Base-by-base conservation (phyloP, 176 grass and related monocot species). In the Paspalum vaginatum region DNA sequence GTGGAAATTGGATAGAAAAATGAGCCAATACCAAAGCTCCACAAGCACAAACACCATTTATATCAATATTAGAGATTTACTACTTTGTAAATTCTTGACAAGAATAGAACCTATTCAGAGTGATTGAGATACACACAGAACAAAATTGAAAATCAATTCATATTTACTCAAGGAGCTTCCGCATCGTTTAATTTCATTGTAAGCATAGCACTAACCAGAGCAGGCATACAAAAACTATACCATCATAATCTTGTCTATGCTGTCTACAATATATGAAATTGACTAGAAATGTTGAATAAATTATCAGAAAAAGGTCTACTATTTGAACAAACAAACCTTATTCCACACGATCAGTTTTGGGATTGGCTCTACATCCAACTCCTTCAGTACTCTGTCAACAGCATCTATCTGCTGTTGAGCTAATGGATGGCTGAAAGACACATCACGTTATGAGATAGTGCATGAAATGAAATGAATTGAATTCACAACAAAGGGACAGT, bases 261-360 rank as follows among this genome's bases (percentile, higher is more conserved):
- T 11, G 44, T 48, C 45, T 8, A 5, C 38, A 56, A 37, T 15
- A 45, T 22, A 54, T 79, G 37, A 70, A 69, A 77, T 63, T 52
- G 37, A 56, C 22, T 73, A 12, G 55, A 64, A 73, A 26, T 10
- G 26, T 61, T 63, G 25, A 63, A 25, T 61, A 25, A 39, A 61
- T 21, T 81, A 18, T 11, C 1, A 5, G 52, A 68, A 74, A 20
- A 58, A 21, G 3, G 43, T 51, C 62, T 32, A 72, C 50, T 60
- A 17, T 66, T 56, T 46, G 38, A 41, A 43, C 50, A 65, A 39
- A 75, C 76, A 11, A 39, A 98, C 95, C 92, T 98, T 98, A 89
- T 98, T 98, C 92, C 95, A 98, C n/a, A 91, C 90, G 14, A 90
- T 63, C 74, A 98, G 68, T 87, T 98, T 98, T 3, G 92, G 88